Percentiles rank a stretch among this genome's conserved stretches.
These are phyloP conservation scores for Penicillium hordei DNA, from an alignment of 2,329 filamentous ascomycete species.

Conservation along the genomic window DNA sequence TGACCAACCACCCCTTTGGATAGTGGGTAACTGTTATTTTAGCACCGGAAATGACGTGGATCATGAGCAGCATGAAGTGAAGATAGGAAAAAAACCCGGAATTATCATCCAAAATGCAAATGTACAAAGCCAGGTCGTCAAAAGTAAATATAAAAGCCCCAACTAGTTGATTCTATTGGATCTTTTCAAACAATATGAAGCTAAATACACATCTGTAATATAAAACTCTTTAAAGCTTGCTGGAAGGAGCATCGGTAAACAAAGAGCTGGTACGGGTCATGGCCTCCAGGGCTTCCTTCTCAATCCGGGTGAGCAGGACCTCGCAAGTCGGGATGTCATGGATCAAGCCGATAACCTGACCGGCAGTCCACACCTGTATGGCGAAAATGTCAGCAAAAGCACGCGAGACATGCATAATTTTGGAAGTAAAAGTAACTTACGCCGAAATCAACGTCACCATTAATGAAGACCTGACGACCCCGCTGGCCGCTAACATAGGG, in stretches of 20 bases:
- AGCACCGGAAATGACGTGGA: background rate
- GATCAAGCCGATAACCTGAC: conserved; percentile 88
- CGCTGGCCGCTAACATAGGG: conserved; percentile 86
- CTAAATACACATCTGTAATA: background rate
- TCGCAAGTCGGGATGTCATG: conserved; percentile 78
- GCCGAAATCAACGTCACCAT: conserved; percentile 85
- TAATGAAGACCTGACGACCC: conserved; percentile 86
- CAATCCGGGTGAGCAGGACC: conserved; percentile 68
- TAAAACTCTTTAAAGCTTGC: conserved; percentile 55
- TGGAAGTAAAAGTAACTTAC: conserved; percentile 55
- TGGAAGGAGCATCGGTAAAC: conserved; percentile 46
- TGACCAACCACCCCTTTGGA: background rate
- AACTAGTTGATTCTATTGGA: conserved; percentile 1
- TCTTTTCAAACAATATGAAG: background rate
- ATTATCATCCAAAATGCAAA: background rate
- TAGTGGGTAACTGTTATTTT: background rate
- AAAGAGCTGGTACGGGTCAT: conserved; percentile 61
- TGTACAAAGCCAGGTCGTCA: background rate
- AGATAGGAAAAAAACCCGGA: too few species aligned
- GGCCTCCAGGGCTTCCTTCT: conserved; percentile 70
- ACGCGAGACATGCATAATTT: background rate
- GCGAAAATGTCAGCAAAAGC: conserved; percentile 14
- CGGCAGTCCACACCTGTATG: conserved; percentile 85
- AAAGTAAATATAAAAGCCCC: background rate
- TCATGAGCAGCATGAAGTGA: background rate